Evolutionary conservation across 2,329 filamentous ascomycete genomes (phyloP).

Genomic region (Xylariales sp.): DNA sequence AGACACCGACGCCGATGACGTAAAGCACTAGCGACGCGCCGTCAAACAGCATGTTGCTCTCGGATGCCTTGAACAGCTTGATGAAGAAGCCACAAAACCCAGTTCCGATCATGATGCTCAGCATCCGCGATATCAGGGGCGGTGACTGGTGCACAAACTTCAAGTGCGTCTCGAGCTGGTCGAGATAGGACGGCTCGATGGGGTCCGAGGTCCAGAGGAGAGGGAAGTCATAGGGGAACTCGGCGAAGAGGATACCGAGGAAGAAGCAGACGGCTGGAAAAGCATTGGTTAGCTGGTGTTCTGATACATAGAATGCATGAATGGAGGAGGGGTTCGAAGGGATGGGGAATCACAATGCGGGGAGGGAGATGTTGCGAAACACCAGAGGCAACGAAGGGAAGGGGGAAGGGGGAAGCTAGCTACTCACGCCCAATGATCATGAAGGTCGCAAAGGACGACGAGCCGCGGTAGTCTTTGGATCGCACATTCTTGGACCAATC

Average conservation of each 20-base stretch:
- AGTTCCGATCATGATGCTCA: conserved; percentile 91
- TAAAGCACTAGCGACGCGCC: conserved; percentile 84
- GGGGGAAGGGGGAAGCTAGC: conserved; percentile 18
- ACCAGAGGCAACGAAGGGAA: not conserved
- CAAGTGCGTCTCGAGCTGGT: conserved; percentile 89
- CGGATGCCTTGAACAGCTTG: conserved; percentile 93
- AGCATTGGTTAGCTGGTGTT: conserved; percentile 5
- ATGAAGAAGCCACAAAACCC: conserved; percentile 89
- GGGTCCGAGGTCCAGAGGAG: conserved; percentile 81
- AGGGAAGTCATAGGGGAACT: conserved; percentile 95
- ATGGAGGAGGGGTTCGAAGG: not conserved
- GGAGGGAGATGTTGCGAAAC: not conserved
- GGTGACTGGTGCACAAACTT: conserved; percentile 91
- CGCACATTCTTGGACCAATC: conserved; percentile 68
- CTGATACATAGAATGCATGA: not conserved
- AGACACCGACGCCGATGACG: conserved; percentile 89
- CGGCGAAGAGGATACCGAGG: conserved; percentile 96
- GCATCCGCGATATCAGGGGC: conserved; percentile 89
- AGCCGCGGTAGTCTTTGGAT: conserved; percentile 68
- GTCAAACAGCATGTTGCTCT: conserved; percentile 96
- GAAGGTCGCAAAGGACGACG: conserved; percentile 89
- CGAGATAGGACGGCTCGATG: conserved; percentile 76
- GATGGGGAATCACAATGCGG: conserved; percentile 13
- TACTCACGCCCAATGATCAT: conserved; percentile 93
- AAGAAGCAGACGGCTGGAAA: conserved; percentile 88